A percentile compares a stretch with the other conserved stretches of the same genome.
Conservation (phyloP, 805 yeast genomes). For the Phaffomyces opuntiae region DNA sequence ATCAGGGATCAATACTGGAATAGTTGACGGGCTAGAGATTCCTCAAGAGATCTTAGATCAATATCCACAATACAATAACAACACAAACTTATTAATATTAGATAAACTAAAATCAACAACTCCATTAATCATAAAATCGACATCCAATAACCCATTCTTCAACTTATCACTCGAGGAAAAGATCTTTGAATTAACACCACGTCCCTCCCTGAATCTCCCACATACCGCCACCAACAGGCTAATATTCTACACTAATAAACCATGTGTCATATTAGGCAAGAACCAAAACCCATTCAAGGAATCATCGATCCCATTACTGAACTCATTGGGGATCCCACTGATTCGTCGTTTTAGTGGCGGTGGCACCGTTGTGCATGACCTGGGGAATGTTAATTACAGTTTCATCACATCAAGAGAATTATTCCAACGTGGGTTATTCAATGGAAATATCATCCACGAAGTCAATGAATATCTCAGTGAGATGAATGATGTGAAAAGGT, state of each 20-base stretch:
- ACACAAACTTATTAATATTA: constrained; percentile 15
- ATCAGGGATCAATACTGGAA: not conserved
- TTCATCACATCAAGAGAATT: constrained; percentile 62
- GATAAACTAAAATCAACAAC: constrained; percentile 15
- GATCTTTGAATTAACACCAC: constrained; percentile 62
- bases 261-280: constrained; percentile 91
- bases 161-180: constrained; percentile 82
- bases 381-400: constrained; percentile 82
- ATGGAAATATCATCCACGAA: constrained; percentile 32
- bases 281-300: constrained; percentile 96
- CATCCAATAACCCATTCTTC: constrained; percentile 55
- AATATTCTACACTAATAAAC: constrained; percentile 66
- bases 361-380: constrained; percentile 93
- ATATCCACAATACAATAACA: not conserved
- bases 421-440: constrained; percentile 44
- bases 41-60: not conserved
- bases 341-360: constrained; percentile 87
- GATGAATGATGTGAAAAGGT: not conserved
- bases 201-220: not conserved
- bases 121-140: constrained; percentile 56
- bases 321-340: constrained; percentile 49
- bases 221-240: constrained; percentile 31
- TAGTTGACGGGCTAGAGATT: not conserved
- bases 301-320: constrained; percentile 51
- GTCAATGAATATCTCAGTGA: constrained; percentile 17